Base-by-base conservation (phyloP, 202 grass and related monocot species). In the Schoenoplectus tabernaemontani region DNA sequence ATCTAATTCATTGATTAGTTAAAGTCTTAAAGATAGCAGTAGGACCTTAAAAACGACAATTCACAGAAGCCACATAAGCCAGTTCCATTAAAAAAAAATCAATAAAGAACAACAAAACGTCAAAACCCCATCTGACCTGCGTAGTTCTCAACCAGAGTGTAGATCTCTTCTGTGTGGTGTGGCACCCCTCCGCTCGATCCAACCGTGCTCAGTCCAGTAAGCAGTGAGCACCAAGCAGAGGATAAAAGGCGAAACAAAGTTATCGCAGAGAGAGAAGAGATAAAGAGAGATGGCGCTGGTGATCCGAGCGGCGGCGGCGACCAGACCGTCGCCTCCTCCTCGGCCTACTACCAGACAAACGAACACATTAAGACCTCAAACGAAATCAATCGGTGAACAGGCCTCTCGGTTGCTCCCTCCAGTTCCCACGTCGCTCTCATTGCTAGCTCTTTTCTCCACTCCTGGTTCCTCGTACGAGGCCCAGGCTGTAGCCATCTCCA, bases 401-500 rank as follows among this genome's bases (percentile, higher is more conserved):
- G 71, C 8, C 76, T 53, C 36, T 15, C 59, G 30, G 9, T 88
- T 78, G 4, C 89, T 87, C 7, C 11, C 82, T 17, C 79, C 82
- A 26, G 44, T 63, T 23, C 44, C n/a, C 22, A 54, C 71, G 37
- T 58, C 2, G 34, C 81, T n/a, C 78, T 60, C 56, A 32, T 76
- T 80, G 78, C 78, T 16, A 2, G 84, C 61, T 5, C 22, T 81
- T 39, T 48, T 83, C 48, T 42, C 87, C 50, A 63, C 67, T 50
- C 57, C 78, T 16, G 28, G 44, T 38, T 71, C 86, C 11, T 62
- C 87, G 38, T 87, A 77, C 26, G 88, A 83, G 57, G 86, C 86
- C 22, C 80, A 80, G 36, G 95, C 91, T 46, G 87, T 77, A 15
- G 70, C 84, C 57, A 79, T 97, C 6, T 90, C 89, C 62, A 98